Percentiles rank a stretch among this genome's conserved stretches.
Evolutionary conservation across 768 basidiomycete genomes (phyloP).

Genomic region (Suillus ampliporus): DNA sequence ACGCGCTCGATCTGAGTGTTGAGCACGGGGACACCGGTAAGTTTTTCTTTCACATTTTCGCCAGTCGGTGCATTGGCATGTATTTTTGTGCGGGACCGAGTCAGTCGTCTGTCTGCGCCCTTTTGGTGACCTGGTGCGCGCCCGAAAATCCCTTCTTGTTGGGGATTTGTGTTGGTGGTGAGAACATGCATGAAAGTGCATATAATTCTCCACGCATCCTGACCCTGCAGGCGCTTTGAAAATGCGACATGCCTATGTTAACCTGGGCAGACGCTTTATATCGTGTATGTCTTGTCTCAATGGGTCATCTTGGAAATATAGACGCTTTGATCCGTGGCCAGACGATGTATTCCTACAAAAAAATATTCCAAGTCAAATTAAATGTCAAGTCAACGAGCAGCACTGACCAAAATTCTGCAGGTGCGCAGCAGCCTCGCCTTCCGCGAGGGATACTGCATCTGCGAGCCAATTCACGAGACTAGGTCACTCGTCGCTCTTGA

Average conservation of each 20-base stretch:
- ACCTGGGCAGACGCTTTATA: not conserved
- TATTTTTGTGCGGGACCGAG: not conserved
- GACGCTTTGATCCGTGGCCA: not conserved
- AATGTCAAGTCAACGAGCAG: conserved; percentile 13
- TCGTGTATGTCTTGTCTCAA: not conserved
- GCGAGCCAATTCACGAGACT: conserved; percentile 90
- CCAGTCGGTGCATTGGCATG: not conserved
- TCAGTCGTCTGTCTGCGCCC: not conserved
- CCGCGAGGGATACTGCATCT: conserved; percentile 96
- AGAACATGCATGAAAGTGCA: too few relatives aligned
- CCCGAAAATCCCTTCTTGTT: not conserved
- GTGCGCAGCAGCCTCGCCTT: conserved; percentile 95
- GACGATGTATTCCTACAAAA: not conserved
- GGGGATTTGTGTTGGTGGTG: not conserved
- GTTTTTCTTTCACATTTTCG: conserved; percentile 20
- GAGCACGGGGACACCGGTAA: conserved; percentile 87
- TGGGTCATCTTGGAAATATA: not conserved
- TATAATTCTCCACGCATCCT: not conserved
- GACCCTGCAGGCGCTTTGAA: not conserved
- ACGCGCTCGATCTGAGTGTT: conserved; percentile 82
- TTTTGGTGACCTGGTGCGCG: not conserved
- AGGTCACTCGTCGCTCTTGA: conserved; percentile 90
- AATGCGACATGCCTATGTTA: not conserved
- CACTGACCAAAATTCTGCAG: conserved; percentile 34
- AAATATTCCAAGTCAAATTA: not conserved